Evolutionary conservation across 2,329 filamentous ascomycete genomes (phyloP).

Genomic region (Colletotrichum phormii): DNA sequence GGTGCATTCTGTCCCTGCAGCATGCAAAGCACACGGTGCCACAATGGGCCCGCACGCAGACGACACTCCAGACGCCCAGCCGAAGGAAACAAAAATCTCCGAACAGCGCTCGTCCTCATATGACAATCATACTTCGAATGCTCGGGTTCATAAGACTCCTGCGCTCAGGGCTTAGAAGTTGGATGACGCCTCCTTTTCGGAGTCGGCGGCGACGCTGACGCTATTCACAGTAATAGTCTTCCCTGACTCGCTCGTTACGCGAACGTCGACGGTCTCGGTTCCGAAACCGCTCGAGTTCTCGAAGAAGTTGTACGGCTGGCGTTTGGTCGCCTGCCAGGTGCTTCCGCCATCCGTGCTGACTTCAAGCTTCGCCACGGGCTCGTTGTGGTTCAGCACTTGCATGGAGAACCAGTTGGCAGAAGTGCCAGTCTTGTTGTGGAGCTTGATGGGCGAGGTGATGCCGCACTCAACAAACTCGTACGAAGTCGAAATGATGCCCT

Average conservation of each 20-base stretch:
- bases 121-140: neutral
- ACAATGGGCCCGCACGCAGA: neutral
- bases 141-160: neutral
- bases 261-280: slow-evolving; percentile 63
- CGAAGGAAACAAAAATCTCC: neutral
- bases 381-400: slow-evolving; percentile 74
- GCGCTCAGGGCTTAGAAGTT: slow-evolving; percentile 44
- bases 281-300: slow-evolving; percentile 69
- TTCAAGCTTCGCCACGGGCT: slow-evolving; percentile 66
- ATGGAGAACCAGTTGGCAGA: slow-evolving; percentile 55
- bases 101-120: neutral
- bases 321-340: slow-evolving; percentile 67
- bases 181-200: slow-evolving; percentile 43
- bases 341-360: slow-evolving; percentile 70
- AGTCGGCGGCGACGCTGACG: slow-evolving; percentile 54
- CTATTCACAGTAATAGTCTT: slow-evolving; percentile 61
- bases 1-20: neutral
- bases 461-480: slow-evolving; percentile 54
- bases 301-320: slow-evolving; percentile 71
- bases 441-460: slow-evolving; percentile 53
- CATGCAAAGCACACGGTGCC: neutral
- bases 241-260: slow-evolving; percentile 65
- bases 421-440: slow-evolving; percentile 58
- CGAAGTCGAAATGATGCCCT: slow-evolving; percentile 49
- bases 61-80: neutral